These are phyloP conservation scores for Ilyonectria robusta DNA, from an alignment of 2,329 filamentous ascomycete genomes.

Conservation along the genomic window DNA sequence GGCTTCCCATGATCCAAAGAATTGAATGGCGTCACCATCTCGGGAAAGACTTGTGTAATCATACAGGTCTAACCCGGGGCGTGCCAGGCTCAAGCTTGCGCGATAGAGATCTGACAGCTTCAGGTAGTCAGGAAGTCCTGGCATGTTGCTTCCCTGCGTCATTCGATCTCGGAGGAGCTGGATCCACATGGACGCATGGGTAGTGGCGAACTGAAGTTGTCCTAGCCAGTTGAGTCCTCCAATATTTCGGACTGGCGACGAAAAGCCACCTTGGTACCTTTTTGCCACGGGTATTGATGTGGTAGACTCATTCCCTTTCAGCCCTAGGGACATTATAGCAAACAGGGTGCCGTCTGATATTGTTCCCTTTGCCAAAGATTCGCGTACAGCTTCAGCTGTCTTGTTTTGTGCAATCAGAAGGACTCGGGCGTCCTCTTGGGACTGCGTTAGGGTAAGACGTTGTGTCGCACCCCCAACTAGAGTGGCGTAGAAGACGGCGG, in stretches of 20 bases:
- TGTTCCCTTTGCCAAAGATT: background rate
- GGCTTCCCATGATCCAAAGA: background rate
- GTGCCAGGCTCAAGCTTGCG: background rate
- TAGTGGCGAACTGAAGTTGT: background rate
- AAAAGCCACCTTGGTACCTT: background rate
- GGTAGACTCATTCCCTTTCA: background rate
- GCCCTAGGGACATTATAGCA: background rate
- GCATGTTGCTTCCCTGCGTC: background rate
- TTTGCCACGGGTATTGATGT: background rate
- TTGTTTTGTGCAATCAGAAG: conserved; percentile 1
- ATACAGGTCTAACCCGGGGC: background rate
- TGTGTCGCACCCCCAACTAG: background rate
- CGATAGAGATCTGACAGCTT: conserved; percentile 1
- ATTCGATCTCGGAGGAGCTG: background rate
- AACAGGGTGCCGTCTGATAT: background rate
- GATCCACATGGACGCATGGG: background rate
- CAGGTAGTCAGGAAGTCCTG: background rate
- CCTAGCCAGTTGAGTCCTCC: background rate
- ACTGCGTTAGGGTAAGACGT: background rate
- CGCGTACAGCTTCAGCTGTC: conserved; percentile 1
- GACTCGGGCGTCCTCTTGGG: background rate
- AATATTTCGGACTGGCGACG: background rate
- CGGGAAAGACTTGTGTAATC: background rate
- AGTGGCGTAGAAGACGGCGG: background rate
- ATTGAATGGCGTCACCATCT: background rate